Conservation (phyloP, 2,329 filamentous ascomycete species). For the Coniochaeta sp. region DNA sequence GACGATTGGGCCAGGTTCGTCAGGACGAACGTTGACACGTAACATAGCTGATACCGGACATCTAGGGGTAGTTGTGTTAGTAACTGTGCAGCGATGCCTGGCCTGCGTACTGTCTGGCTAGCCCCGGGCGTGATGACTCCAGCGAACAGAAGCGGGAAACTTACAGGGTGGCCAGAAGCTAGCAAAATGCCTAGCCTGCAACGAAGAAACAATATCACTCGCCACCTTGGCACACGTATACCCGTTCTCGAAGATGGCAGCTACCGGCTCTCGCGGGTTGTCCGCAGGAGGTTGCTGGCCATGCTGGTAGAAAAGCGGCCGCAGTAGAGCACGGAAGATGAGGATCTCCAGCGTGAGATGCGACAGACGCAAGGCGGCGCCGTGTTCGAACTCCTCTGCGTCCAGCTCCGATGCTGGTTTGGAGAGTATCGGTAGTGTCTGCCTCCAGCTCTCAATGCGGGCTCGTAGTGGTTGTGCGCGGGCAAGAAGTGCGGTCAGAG, state of each 20-base stretch:
- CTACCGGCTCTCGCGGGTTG: conserved; percentile 12
- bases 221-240: conserved; percentile 15
- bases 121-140: neutral
- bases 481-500: conserved; percentile 10
- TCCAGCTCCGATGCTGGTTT: conserved; percentile 13
- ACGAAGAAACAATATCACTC: conserved; percentile 14
- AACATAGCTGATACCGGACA: conserved; percentile 17
- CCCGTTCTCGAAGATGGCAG: conserved; percentile 18
- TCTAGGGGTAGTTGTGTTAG: conserved; percentile 8
- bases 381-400: conserved; percentile 15
- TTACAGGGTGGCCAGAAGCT: conserved; percentile 17
- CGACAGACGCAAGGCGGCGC: conserved; percentile 14
- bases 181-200: conserved; percentile 16
- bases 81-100: neutral
- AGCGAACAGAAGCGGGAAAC: neutral
- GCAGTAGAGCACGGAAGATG: conserved; percentile 18
- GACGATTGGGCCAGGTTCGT: conserved; percentile 17
- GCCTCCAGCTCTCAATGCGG: conserved; percentile 18
- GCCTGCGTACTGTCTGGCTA: too few species aligned
- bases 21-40: conserved; percentile 16
- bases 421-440: conserved; percentile 16
- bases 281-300: conserved; percentile 5
- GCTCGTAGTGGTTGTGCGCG: conserved; percentile 16
- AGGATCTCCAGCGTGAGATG: conserved; percentile 18
- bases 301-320: conserved; percentile 11